Evolutionary conservation across 805 yeast species (phyloP).

Genomic region (Osmozyma mogii): DNA sequence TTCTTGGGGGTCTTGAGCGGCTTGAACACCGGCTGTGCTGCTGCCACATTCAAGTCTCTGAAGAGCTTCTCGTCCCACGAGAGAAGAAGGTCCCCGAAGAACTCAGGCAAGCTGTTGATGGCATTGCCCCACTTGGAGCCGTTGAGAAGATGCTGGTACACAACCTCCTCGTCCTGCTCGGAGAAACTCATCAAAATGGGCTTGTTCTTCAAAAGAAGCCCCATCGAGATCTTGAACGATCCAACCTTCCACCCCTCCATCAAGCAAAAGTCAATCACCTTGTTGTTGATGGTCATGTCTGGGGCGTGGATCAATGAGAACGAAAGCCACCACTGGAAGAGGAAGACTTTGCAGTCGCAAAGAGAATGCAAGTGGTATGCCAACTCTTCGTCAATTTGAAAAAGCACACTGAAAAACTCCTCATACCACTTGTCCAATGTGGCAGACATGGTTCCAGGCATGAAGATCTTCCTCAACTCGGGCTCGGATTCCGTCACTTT

Average conservation of each 20-base stretch:
- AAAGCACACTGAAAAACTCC: constrained; percentile 42
- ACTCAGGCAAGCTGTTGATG: constrained; percentile 27
- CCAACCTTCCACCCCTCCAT: constrained; percentile 48
- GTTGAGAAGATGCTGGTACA: constrained; percentile 35
- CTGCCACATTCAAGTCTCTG: constrained; percentile 1
- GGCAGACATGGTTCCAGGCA: constrained; percentile 42
- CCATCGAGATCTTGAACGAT: constrained; percentile 47
- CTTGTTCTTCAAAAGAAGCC: constrained; percentile 42
- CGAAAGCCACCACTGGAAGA: constrained; percentile 63
- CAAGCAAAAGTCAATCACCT: constrained; percentile 44
- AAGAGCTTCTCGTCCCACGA: constrained; percentile 30
- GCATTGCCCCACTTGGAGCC: constrained; percentile 38
- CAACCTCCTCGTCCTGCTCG: constrained; percentile 33
- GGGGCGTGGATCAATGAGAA: constrained; percentile 57
- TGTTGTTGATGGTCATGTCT: constrained; percentile 36
- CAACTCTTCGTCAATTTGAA: constrained; percentile 32
- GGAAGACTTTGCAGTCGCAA: constrained; percentile 39
- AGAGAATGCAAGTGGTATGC: constrained; percentile 33
- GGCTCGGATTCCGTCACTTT: constrained; percentile 51
- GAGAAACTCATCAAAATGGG: constrained; percentile 33
- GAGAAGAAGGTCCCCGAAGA: constrained; percentile 31
- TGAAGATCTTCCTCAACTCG: constrained; percentile 43
- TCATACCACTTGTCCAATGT: constrained; percentile 45
- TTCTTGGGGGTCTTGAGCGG: constrained; percentile 2
- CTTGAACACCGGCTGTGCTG: constrained; percentile 1